Evolutionary conservation across 1,284 basidiomycete genomes (phyloP).

Genomic region (Ganoderma meredithae): DNA sequence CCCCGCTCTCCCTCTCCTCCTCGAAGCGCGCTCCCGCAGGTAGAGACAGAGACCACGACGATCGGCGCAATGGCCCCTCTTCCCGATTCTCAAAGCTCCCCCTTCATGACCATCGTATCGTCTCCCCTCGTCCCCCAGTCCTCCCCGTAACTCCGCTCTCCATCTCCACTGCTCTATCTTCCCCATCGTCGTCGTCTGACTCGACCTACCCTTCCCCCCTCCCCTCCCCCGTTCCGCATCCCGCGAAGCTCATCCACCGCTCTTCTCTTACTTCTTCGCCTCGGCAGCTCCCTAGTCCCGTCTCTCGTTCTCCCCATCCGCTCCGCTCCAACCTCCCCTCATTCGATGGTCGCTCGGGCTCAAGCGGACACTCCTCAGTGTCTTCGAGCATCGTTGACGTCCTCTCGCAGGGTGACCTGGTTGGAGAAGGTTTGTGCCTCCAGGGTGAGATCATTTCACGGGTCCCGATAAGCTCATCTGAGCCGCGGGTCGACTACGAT

Average conservation of each 20-base stretch:
- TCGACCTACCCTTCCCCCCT: constrained; percentile 40
- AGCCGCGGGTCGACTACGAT: constrained; percentile 45
- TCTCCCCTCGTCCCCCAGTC: constrained; percentile 35
- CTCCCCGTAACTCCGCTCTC: constrained; percentile 29
- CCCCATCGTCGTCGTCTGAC: constrained; percentile 41
- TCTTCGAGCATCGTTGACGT: constrained; percentile 69
- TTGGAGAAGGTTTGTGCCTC: constrained; percentile 69
- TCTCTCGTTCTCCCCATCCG: constrained; percentile 37
- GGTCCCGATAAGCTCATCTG: constrained; percentile 49
- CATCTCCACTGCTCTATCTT: constrained; percentile 31
- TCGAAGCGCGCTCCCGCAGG: constrained; percentile 39
- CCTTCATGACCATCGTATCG: constrained; percentile 39
- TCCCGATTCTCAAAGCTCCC: constrained; percentile 38
- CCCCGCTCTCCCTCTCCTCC: constrained; percentile 54
- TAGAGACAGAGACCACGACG: constrained; percentile 41
- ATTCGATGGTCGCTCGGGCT: constrained; percentile 34
- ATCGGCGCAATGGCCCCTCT: constrained; percentile 37
- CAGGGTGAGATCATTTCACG: constrained; percentile 69
- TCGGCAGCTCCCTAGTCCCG: constrained; percentile 35
- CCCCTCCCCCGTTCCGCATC: constrained; percentile 37
- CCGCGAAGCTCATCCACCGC: constrained; percentile 39
- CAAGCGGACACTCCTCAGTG: constrained; percentile 46
- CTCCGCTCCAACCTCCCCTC: constrained; percentile 36
- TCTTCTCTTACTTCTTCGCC: constrained; percentile 42
- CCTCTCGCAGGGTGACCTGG: constrained; percentile 70